phyloP scores from a whole-genome alignment of 768 basidiomycete genomes.

The Mycena epipterygia region DNA sequence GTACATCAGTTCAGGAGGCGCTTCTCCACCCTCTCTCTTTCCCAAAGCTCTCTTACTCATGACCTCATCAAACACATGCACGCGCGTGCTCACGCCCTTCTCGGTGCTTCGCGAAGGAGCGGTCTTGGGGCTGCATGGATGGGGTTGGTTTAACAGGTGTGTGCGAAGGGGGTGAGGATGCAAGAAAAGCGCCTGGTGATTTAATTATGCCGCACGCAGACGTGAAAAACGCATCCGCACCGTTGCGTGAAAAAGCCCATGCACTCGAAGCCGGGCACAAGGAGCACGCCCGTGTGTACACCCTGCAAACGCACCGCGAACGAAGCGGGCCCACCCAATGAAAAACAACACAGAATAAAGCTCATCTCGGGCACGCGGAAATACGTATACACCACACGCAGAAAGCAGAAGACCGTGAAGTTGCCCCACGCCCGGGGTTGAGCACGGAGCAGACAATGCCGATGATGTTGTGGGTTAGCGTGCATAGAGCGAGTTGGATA shows the following conservation, averaged over 20 bases:
- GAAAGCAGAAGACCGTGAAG: conserved; percentile 34
- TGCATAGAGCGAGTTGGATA: too few relatives aligned
- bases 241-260: too few relatives aligned
- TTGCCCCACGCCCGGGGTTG: conserved; percentile 38
- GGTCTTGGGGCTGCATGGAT: conserved; percentile 32
- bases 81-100: conserved; percentile 38
- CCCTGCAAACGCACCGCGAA: too few relatives aligned
- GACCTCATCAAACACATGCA: conserved; percentile 35
- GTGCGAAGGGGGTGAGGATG: neutral
- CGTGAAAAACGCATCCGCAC: too few relatives aligned
- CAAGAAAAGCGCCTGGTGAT: too few relatives aligned
- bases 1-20: neutral
- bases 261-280: neutral
- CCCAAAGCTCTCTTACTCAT: neutral
- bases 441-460: conserved; percentile 37
- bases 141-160: neutral
- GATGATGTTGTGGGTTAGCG: conserved; percentile 38
- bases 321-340: neutral
- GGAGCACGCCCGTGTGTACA: neutral
- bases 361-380: conserved; percentile 36
- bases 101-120: conserved; percentile 43
- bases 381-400: conserved; percentile 37
- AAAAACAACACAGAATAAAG: neutral
- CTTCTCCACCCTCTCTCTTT: neutral
- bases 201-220: too few relatives aligned